A percentile compares a stretch with the other conserved stretches of the same genome.
Conservation (phyloP, 2,329 filamentous ascomycete genomes). For the Trichoderma sp. region DNA sequence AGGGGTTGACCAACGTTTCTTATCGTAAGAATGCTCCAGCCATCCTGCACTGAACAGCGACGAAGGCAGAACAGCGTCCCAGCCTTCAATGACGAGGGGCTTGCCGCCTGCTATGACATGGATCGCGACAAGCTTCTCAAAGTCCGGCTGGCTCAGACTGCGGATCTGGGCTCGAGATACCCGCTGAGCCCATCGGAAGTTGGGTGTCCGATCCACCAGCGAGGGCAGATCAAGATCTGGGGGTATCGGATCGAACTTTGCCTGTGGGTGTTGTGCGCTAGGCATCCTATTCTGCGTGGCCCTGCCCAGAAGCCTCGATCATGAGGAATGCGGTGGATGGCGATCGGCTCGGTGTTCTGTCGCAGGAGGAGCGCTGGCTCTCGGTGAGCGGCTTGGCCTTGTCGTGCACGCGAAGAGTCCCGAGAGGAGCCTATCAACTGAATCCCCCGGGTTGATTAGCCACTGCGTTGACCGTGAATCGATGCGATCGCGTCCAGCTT, state of each 20-base stretch:
- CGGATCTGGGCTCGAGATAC: constrained; percentile 79
- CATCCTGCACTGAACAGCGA: constrained; percentile 79
- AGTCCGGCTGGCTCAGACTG: constrained; percentile 72
- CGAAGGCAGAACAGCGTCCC: constrained; percentile 72
- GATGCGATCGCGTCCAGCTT: constrained; percentile 1
- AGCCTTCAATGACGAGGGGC: constrained; percentile 88
- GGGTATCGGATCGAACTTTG: constrained; percentile 88
- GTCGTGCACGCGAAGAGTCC: background rate
- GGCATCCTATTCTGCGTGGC: constrained; percentile 63
- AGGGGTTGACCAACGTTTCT: constrained; percentile 64
- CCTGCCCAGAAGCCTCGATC: background rate
- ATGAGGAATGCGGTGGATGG: background rate
- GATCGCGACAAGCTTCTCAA: constrained; percentile 81
- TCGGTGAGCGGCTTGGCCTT: background rate
- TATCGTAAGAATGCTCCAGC: constrained; percentile 76
- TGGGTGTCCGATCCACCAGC: constrained; percentile 76
- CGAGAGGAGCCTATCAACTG: background rate
- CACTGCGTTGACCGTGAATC: background rate
- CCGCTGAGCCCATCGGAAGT: constrained; percentile 84
- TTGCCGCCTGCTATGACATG: constrained; percentile 85
- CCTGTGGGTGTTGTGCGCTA: constrained; percentile 71
- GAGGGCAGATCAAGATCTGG: constrained; percentile 77
- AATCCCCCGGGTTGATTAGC: background rate
- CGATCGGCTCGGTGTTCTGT: background rate
- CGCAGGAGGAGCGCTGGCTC: background rate